phyloP scores from a whole-genome alignment of 495 filamentous ascomycete genomes.

The Penicillium arizonense region DNA sequence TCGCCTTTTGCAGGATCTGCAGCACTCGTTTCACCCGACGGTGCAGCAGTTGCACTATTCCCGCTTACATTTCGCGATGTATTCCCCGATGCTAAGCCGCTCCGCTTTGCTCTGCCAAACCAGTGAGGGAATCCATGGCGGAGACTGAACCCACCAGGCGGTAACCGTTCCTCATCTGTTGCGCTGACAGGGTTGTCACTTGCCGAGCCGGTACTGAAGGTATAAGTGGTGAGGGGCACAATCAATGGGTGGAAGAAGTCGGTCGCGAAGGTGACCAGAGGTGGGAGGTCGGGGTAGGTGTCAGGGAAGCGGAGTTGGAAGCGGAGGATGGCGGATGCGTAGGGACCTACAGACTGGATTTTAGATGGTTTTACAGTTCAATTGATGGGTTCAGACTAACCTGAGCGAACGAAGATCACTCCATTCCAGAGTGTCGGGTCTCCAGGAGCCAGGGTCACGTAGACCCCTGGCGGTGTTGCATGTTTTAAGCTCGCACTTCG shows the following conservation, averaged over 20 bases:
- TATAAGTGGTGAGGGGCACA: constrained; percentile 85
- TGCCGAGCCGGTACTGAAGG: constrained; percentile 73
- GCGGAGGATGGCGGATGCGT: constrained; percentile 81
- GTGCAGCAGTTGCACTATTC: constrained; percentile 5
- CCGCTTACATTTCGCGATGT: constrained; percentile 41
- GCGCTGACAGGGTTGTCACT: constrained; percentile 72
- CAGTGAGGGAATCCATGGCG: constrained; percentile 87
- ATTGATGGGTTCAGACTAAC: constrained; percentile 40
- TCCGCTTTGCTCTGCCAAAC: constrained; percentile 59
- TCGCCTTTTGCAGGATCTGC: not conserved
- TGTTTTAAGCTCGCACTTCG: constrained; percentile 75
- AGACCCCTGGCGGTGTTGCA: constrained; percentile 79
- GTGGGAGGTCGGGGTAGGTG: constrained; percentile 74
- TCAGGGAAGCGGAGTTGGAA: constrained; percentile 87
- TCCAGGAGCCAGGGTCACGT: constrained; percentile 77
- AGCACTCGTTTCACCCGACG: not conserved
- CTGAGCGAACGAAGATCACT: constrained; percentile 87
- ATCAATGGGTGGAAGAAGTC: constrained; percentile 95
- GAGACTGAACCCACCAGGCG: constrained; percentile 84
- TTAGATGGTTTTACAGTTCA: not conserved
- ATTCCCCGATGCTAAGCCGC: constrained; percentile 23
- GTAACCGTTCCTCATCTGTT: constrained; percentile 74
- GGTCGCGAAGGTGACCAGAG: constrained; percentile 80
- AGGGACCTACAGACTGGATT: constrained; percentile 62
- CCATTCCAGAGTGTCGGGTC: constrained; percentile 81